Percentiles rank a stretch among this genome's conserved stretches.
Conservation (phyloP, 139 green algal species). For the Asterochloris erici region DNA sequence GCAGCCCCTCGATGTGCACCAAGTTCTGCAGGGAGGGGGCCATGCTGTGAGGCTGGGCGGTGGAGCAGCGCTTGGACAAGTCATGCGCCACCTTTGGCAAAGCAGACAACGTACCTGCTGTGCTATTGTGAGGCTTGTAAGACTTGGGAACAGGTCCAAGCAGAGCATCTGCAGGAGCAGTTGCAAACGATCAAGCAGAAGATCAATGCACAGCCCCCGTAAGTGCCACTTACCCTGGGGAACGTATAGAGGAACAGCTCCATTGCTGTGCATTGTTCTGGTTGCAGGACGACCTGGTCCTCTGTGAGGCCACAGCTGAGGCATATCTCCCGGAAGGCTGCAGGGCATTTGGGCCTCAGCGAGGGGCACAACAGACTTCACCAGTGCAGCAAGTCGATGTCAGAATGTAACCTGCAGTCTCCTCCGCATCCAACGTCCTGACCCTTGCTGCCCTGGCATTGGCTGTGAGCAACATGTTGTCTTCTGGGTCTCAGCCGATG, state of each 20-base stretch:
- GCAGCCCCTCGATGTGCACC: conserved; percentile 50
- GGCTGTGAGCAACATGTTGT: no score
- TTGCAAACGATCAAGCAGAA: conserved; percentile 31
- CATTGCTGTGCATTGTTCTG: conserved; percentile 31
- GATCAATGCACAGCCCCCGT: not conserved
- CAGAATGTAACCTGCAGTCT: not conserved
- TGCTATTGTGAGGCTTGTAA: conserved; percentile 34
- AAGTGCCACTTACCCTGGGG: conserved; percentile 25
- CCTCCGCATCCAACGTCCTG: not conserved
- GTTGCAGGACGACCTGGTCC: conserved; percentile 3
- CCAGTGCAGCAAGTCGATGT: not conserved
- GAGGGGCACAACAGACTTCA: not conserved
- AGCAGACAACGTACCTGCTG: conserved; percentile 31
- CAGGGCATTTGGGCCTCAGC: not conserved
- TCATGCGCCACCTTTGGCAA: not conserved
- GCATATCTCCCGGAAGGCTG: conserved; percentile 17
- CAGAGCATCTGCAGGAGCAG: conserved; percentile 27
- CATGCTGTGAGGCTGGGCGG: not conserved
- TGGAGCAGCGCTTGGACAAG: not conserved
- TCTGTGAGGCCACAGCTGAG: not conserved
- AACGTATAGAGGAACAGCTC: conserved; percentile 74
- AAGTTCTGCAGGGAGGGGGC: conserved; percentile 35
- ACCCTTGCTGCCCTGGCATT: no score
- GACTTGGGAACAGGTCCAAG: conserved; percentile 13
- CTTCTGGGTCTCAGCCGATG: no score